Evolutionary conservation across 495 filamentous ascomycete genomes (phyloP), one percentile per base, ranked within the genome.

Genomic region (Staphylotrichum longicolle): DNA sequence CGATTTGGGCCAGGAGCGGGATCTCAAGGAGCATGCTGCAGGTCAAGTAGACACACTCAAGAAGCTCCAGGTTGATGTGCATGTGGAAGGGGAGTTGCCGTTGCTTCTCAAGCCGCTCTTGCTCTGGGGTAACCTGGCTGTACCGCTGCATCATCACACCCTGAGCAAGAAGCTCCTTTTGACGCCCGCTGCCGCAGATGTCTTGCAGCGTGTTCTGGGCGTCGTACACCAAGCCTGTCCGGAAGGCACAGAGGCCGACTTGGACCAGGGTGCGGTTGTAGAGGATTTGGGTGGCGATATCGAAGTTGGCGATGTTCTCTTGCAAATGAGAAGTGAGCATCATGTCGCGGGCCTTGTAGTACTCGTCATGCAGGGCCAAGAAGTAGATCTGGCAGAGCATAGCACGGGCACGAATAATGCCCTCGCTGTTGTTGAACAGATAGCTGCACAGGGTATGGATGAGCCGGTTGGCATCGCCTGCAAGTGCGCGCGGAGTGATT

Each of bases 311-410:
- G 74, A 98, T 97, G 64, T 86, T 96, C 78, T 99, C 94, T 70
- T 96, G 91, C 69, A 99, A 78, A 78, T 99, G 94, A n/a, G 95
- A 98, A 89, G 98, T 98, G 71, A 99, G 85, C 88, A 98, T 93
- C 86, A 98, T 90, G 74, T 99, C 94, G 67, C 95, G 91, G 69
- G 94, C 89, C 69, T 88, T 89, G 83, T 96, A 98, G 82, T 97
- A 98, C 60, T 96, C 86, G 74, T 98, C 93, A 74, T 98, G 94
- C 49, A 98, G 83, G 40, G 94, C 94, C 55, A 96, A 84, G 87
- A 94, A 96, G 80, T 98, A 98, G 60, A 98, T 93, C 76, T 98
- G 92, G 81, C 91, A 96, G 53, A 98, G 83, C 91, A 98, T 97
- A 15, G 94, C 93, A 60, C 95, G 89, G 60, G 95, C 95, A 52